A percentile compares a stretch with the other conserved stretches of the same genome.
phyloP scores from a whole-genome alignment of 345 rosid genomes.

The Citrus unshiu region DNA sequence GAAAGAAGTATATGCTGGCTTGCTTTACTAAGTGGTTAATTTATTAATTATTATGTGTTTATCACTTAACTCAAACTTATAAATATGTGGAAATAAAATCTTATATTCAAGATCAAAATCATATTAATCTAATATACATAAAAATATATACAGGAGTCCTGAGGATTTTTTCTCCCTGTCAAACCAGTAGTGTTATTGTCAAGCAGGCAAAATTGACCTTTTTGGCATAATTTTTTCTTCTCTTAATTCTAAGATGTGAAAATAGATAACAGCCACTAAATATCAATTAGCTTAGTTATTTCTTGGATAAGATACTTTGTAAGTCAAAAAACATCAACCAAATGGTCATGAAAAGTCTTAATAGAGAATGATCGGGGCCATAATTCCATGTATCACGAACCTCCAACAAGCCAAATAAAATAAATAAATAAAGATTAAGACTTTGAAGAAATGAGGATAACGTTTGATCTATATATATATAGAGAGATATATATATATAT shows the following conservation, averaged over 20 bases:
- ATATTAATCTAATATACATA: too few species aligned
- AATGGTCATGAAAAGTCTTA: neutral
- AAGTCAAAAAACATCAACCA: neutral
- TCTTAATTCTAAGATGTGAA: neutral
- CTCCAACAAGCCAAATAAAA: neutral
- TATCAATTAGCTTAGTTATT: neutral
- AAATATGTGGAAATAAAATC: neutral
- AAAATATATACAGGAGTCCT: too few species aligned
- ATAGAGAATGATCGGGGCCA: neutral
- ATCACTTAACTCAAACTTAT: neutral
- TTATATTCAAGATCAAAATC: neutral
- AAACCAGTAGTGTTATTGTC: neutral
- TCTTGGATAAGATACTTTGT: neutral
- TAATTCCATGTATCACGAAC: neutral
- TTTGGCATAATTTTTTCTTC: neutral
- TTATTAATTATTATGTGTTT: neutral
- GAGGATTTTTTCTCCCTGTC: too few species aligned
- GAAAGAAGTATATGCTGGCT: neutral
- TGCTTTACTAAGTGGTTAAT: neutral
- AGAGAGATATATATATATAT: too few species aligned
- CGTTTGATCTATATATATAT: too few species aligned
- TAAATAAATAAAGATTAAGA: too few species aligned
- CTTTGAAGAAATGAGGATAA: too few species aligned
- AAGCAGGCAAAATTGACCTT: conserved; percentile 8
- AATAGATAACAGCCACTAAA: neutral